Percentiles rank a stretch among this genome's conserved stretches.
Evolutionary conservation across 345 rosid genomes (phyloP).

Genomic region (Tarenaya hassleriana): DNA sequence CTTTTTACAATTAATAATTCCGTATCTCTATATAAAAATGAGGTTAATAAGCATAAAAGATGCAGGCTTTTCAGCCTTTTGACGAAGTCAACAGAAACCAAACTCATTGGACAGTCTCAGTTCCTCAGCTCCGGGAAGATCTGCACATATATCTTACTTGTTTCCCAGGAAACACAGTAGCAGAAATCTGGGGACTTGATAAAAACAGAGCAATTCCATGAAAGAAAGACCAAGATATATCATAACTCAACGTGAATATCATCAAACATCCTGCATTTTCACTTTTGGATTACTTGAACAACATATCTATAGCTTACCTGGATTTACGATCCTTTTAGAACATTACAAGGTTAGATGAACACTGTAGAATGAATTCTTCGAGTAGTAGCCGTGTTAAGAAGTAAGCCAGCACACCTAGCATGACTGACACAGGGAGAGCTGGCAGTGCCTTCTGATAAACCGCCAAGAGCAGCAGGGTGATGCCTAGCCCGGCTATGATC

Average conservation of each 20-base stretch:
- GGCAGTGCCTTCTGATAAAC: constrained; percentile 85
- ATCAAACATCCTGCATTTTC: no score
- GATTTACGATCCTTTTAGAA: constrained; percentile 33
- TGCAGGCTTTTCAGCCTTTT: constrained; percentile 54
- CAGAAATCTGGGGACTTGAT: no score
- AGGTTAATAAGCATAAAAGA: constrained; percentile 36
- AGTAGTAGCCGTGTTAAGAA: constrained; percentile 60
- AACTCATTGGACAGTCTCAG: constrained; percentile 53
- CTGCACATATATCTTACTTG: constrained; percentile 49
- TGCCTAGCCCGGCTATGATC: constrained; percentile 84
- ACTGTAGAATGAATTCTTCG: constrained; percentile 66
- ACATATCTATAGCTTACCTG: no score
- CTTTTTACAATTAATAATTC: no score
- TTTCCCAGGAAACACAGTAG: no score
- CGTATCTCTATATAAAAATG: constrained; percentile 40
- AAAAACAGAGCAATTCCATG: no score
- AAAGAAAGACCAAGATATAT: no score
- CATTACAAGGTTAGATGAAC: constrained; percentile 76
- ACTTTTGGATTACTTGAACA: no score
- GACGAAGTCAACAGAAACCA: constrained; percentile 63
- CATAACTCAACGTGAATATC: no score
- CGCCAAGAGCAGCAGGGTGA: constrained; percentile 78
- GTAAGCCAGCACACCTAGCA: constrained; percentile 75
- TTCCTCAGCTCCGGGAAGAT: constrained; percentile 65
- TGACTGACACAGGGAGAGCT: constrained; percentile 83